phyloP scores from a whole-genome alignment of 2,329 filamentous ascomycete genomes.

The Sporothrix phasma region DNA sequence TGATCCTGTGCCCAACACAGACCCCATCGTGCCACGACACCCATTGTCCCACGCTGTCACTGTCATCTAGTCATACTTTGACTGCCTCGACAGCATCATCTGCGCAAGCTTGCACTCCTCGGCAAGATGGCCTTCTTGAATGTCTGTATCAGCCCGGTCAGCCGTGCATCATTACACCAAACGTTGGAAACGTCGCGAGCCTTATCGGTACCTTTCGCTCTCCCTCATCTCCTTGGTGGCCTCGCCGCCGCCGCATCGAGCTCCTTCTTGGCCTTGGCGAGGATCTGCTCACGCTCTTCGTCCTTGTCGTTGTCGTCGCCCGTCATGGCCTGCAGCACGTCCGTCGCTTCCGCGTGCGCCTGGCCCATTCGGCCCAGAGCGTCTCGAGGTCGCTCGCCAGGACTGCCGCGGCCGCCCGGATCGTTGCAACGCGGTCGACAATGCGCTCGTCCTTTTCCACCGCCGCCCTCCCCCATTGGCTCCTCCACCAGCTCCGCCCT shows the following conservation, averaged over 20 bases:
- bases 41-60: background rate
- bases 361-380: slow-evolving; percentile 26
- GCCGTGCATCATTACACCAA: no score
- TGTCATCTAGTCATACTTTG: slow-evolving; percentile 18
- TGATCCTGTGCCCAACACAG: no score
- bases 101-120: slow-evolving; percentile 21
- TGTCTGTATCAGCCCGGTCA: slow-evolving; percentile 7
- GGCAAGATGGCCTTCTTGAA: slow-evolving; percentile 17
- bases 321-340: slow-evolving; percentile 19
- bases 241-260: slow-evolving; percentile 11
- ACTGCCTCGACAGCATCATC: slow-evolving; percentile 17
- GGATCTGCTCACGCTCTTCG: slow-evolving; percentile 1
- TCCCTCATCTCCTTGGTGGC: slow-evolving; percentile 17
- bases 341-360: slow-evolving; percentile 33
- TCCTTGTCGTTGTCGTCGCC: background rate
- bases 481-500: background rate
- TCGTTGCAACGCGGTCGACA: slow-evolving; percentile 12
- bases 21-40: no score
- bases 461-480: background rate
- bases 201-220: slow-evolving; percentile 21
- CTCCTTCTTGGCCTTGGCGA: slow-evolving; percentile 13
- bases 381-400: slow-evolving; percentile 16
- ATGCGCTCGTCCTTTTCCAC: slow-evolving; percentile 14
- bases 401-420: slow-evolving; percentile 4
- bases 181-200: no score